Evolutionary conservation across 2,329 filamentous ascomycete genomes (phyloP), one percentile per base, ranked within the genome.

Genomic region (Xylariaceae sp.): DNA sequence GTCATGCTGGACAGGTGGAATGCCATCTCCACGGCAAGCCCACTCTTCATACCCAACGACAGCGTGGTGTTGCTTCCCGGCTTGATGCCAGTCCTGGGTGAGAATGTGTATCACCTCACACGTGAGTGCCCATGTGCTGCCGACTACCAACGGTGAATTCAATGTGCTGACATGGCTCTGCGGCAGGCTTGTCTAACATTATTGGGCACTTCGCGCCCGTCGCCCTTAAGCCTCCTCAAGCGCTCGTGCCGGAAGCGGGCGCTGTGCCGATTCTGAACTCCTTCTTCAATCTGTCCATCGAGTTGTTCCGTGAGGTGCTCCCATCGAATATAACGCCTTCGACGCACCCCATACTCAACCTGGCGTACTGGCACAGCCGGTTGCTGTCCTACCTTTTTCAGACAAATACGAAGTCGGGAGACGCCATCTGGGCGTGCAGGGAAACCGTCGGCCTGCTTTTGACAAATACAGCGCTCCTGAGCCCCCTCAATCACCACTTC

Each of bases 1-100:
- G 73, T 86, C 31, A 71, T 83, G 46, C 72, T 88, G 47, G 83
- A 88, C 53, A 74, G 82, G 12, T 88, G 81, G 81, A 78, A 85
- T 55, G 79, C 83, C 3, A 72, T 78, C n/a, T 79, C 77, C 15
- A 81, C 74, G 4, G 77, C 75, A 9, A 77, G 72, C 44, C 77
- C 81, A 3, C 52, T 77, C 9, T 68, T 81, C 41, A 77, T 88
- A 41, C 76, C 75, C 2, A 75, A 83, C 48, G 71, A 74, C 44
- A 76, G 70, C 36, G 70, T 80, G 5, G 71, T 83, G 11, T 63
- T 83, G 16, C 65, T 74, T 5, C 70, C 73, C 1, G 76, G 78
- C 32, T 70, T 88, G 41, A 71, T 74, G 44, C 60, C 64, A 12
- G 58, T 83, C 6, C 63, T 87, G 3, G 83, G 82, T 24, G 76